phyloP scores from a whole-genome alignment of 257 asterid genomes.

The Fraxinus excelsior region DNA sequence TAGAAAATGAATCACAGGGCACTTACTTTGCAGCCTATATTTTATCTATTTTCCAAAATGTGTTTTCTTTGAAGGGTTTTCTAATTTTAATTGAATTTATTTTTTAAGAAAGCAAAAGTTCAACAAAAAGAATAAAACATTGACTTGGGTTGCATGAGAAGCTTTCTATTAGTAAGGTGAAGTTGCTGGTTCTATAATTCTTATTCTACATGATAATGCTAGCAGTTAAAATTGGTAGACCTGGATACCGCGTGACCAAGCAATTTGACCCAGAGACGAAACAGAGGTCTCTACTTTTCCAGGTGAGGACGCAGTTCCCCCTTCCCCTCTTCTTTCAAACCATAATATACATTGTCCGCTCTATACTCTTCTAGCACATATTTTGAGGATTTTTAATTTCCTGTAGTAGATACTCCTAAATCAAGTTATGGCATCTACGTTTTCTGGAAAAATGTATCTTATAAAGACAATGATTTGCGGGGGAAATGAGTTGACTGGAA shows the following conservation, averaged over 20 bases:
- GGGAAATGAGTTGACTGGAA: not conserved
- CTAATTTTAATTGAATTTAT: not conserved
- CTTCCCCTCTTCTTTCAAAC: slow-evolving; percentile 1
- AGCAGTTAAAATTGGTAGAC: slow-evolving; percentile 95
- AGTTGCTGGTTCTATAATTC: not conserved
- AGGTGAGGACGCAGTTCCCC: slow-evolving; percentile 41
- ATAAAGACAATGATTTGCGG: not conserved
- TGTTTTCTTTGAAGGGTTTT: not conserved
- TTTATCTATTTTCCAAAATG: not conserved
- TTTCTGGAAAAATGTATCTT: not conserved
- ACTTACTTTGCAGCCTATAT: too few relatives aligned
- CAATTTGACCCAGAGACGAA: slow-evolving; percentile 90
- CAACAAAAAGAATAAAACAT: not conserved
- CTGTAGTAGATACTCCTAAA: not conserved
- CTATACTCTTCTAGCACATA: not conserved
- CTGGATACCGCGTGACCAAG: slow-evolving; percentile 96
- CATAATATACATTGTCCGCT: not conserved
- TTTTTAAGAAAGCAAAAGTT: not conserved
- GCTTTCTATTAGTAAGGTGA: not conserved
- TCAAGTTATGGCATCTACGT: too few relatives aligned
- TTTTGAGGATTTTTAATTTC: too few relatives aligned
- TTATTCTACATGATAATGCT: not conserved
- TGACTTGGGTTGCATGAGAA: not conserved
- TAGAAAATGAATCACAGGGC: too few relatives aligned
- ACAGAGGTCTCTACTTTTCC: slow-evolving; percentile 94